A percentile compares a stretch with the other conserved stretches of the same genome.
These are phyloP conservation scores for Oryza coarctata DNA, from an alignment of 176 grass and related monocot species.

Conservation along the genomic window DNA sequence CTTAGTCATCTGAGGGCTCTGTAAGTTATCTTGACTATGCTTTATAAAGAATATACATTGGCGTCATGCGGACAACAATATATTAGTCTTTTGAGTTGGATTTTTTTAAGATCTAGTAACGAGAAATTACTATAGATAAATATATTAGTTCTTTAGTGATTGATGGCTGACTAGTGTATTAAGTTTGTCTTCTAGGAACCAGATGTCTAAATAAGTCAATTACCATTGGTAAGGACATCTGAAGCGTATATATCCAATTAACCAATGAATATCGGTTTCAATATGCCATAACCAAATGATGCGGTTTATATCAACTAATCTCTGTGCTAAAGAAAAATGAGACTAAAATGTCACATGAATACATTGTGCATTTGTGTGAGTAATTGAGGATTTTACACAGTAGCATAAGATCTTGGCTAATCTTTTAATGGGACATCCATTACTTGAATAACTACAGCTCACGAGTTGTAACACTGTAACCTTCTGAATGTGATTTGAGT, in stretches of 20 bases:
- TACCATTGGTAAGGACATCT: neutral
- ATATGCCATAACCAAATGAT: neutral
- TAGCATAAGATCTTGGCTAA: neutral
- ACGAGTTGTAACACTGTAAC: neutral
- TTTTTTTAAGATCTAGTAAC: conserved; percentile 4
- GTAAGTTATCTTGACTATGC: conserved; percentile 56
- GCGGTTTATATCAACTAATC: neutral
- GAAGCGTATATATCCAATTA: conserved; percentile 28
- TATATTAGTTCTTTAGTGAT: neutral
- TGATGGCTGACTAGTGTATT: neutral
- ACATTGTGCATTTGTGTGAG: neutral
- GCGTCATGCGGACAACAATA: conserved; percentile 1
- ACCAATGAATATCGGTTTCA: neutral
- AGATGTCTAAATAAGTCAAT: conserved; percentile 4
- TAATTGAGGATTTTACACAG: neutral
- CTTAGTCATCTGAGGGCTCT: conserved; percentile 79
- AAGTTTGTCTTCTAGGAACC: neutral
- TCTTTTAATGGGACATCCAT: neutral
- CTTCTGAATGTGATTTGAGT: conserved; percentile 1
- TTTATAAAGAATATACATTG: conserved; percentile 26
- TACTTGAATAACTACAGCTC: neutral
- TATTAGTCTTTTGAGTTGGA: neutral
- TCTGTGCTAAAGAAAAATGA: neutral
- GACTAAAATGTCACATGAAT: neutral
- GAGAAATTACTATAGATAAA: neutral